phyloP scores from a whole-genome alignment of 2,329 filamentous ascomycete species.

The Aspergillus nomiae region DNA sequence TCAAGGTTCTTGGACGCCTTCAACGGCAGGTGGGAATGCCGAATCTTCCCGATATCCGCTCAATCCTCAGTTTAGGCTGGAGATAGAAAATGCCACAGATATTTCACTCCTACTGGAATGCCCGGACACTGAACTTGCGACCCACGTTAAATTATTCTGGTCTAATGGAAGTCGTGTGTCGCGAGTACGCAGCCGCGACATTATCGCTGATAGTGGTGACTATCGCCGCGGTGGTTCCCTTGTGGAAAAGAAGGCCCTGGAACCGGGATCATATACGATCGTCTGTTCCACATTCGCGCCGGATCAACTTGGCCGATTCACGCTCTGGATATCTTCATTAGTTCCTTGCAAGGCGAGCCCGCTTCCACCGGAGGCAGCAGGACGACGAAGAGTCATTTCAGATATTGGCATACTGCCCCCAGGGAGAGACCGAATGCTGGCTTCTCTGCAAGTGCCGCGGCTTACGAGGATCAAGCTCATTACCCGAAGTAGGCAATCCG shows the following conservation, averaged over 20 bases:
- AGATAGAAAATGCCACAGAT: constrained; percentile 57
- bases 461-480: constrained; percentile 66
- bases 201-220: constrained; percentile 82
- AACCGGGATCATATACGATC: constrained; percentile 77
- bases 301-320: constrained; percentile 73
- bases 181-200: constrained; percentile 69
- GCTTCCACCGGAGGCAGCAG: constrained; percentile 73
- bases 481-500: constrained; percentile 49
- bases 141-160: constrained; percentile 85
- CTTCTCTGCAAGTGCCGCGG: constrained; percentile 52
- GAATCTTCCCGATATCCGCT: constrained; percentile 73
- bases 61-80: constrained; percentile 83
- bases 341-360: constrained; percentile 55
- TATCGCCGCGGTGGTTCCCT: constrained; percentile 80
- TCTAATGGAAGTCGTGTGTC: constrained; percentile 72
- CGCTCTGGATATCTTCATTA: constrained; percentile 71
- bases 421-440: constrained; percentile 56
- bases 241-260: constrained; percentile 62
- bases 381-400: constrained; percentile 62
- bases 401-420: constrained; percentile 53
- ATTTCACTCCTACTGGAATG: constrained; percentile 76
- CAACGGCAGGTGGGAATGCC: constrained; percentile 82
- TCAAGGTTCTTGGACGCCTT: constrained; percentile 70
- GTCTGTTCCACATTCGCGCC: constrained; percentile 90
- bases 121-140: constrained; percentile 65